Evolutionary conservation across 2,329 filamentous ascomycete genomes (phyloP), one percentile per base, ranked within the genome.

Genomic region (Pleomassaria siparia): DNA sequence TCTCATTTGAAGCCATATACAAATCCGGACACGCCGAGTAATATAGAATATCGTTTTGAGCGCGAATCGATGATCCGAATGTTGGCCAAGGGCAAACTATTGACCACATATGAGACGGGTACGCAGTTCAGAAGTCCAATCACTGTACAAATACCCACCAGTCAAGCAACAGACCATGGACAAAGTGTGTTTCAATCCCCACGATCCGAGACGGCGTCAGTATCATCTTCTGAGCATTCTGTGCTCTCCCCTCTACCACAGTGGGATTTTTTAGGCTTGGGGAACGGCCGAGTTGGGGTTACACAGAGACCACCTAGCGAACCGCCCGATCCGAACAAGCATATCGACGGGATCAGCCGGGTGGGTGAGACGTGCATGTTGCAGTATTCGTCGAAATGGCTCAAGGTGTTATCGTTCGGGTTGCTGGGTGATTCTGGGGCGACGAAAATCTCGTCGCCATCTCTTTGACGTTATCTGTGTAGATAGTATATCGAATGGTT

Each of bases 101-200:
- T 67, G 18, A 65, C 64, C 4, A 49, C 51, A 29, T 69, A 70
- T 43, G 58, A 63, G 30, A 47, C 60, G 13, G 57, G 53, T 9
- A 39, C 51, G 22, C 66, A 69, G 40, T 37, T 52, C 12, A 50
- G 49, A 20, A 41, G 15, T 3, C 15, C 24, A 20, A 32, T 37
- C 20, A 22, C 42, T 40, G 2, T 55, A 18, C 40, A 43, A 21
- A 33, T 33, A 43, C 25, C 40, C 22, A 11, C n/a, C 6, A n/a
- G 13, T 18, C 40, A 15, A 16, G 6, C 32, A 13, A 7, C 8
- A 16, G 12, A 15, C 18, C 18, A 7, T 28, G 28, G 28, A 18
- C 28, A 16, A 10, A 11, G 9, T 6, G 35, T 36, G 20, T 30
- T 35, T 7, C 42, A 44, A 22, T 26, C 42, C 3, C 22, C 40